Conservation (phyloP, 176 grass and related monocot species). For the Zea luxurians region DNA sequence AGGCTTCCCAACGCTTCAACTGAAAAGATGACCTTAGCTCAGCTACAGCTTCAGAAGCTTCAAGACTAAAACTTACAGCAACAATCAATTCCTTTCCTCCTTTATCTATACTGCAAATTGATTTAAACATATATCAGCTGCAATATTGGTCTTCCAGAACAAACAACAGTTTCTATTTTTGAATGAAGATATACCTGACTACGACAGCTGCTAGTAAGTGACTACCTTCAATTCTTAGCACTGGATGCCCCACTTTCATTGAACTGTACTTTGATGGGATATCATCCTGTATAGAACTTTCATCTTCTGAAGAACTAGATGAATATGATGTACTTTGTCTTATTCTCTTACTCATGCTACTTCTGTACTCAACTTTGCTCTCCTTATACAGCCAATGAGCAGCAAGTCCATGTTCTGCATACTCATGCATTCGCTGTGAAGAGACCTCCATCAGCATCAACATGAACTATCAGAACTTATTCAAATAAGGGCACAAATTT, state of each 20-base stretch:
- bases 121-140: slow-evolving; percentile 36
- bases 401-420: slow-evolving; percentile 88
- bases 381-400: slow-evolving; percentile 99
- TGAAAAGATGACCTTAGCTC: slow-evolving; percentile 84
- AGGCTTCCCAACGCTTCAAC: slow-evolving; percentile 86
- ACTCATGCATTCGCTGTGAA: slow-evolving; percentile 86
- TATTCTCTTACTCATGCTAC: slow-evolving; percentile 54
- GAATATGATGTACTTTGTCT: slow-evolving; percentile 46
- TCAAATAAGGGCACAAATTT: slow-evolving; percentile 11
- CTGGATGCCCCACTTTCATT: slow-evolving; percentile 88
- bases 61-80: slow-evolving; percentile 88
- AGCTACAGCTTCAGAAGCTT: slow-evolving; percentile 92
- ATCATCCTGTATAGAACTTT: slow-evolving; percentile 52
- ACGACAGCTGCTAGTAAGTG: slow-evolving; percentile 85
- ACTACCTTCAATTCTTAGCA: slow-evolving; percentile 83
- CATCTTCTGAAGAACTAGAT: slow-evolving; percentile 71
- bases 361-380: slow-evolving; percentile 53
- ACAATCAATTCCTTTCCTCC: slow-evolving; percentile 89
- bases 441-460: slow-evolving; percentile 45
- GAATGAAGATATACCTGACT: slow-evolving; percentile 65
- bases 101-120: slow-evolving; percentile 75
- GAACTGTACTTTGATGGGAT: slow-evolving; percentile 74
- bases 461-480: slow-evolving; percentile 28
- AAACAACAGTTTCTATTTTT: slow-evolving; percentile 26
- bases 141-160: slow-evolving; percentile 29